Base-by-base conservation (phyloP, 2,329 filamentous ascomycete species). In the Dactylonectria macrodidyma region DNA sequence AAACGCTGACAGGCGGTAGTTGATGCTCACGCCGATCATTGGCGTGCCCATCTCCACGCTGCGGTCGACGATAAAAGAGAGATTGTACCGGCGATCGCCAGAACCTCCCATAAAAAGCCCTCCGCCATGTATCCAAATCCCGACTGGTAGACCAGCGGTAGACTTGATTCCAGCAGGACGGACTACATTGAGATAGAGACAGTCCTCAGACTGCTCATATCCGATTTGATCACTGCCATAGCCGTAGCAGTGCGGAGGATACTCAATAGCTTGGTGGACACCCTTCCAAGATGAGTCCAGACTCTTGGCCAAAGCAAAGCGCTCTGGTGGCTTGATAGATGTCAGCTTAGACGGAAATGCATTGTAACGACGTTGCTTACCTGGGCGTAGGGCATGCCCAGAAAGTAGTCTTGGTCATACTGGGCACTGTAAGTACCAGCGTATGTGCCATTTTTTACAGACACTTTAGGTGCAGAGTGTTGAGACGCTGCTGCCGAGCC, bases 141-240 rank as follows among this genome's bases (percentile, higher is more conserved):
- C 84, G 7, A 91, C 86, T 0, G 89, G 89, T 2, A 91, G 80
- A 11, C 78, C 82, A 2, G 77, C 76, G 8, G 74, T 72, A 36
- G 77, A 68, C 9, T 81, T 76, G 5, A 84, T 79, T 6, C 85
- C 84, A 9, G 84, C 78, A 0, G 89, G 88, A 3, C 89, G 84
- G 30, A 92, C 81, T 8, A 92, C 83, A 71, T 91, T 92, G 67
- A 92, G 79, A 51, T 88, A 89, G 4, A 92, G 81, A 68, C 90
- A 92, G 72, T 91, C 87, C 72, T 91, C 90, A 11, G 81, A 76
- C 56, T 71, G 67, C 0, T 59, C 50, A 30, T 73, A 74, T 7
- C 67, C 68, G 11, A 66, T 62, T 69, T 77, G 71, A 38, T 78
- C 76, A 9, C 22, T 54, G 16, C 86, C 86, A 60, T 88, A 88